These are phyloP conservation scores for Curvularia eragrostidis DNA, from an alignment of 2,329 filamentous ascomycete species.

Conservation along the genomic window DNA sequence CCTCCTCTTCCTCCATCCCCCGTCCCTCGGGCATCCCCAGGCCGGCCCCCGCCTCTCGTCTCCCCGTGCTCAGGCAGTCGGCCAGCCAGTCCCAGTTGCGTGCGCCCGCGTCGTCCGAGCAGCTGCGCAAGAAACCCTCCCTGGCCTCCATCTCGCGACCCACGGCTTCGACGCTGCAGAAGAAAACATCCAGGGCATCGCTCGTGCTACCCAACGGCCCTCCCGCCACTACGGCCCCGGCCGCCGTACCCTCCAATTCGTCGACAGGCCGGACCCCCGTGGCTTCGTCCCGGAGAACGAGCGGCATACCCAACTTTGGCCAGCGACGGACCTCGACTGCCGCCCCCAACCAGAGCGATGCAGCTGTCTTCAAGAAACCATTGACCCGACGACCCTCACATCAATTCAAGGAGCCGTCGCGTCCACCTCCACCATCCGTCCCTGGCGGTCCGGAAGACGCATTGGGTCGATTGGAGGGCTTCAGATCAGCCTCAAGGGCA, in stretches of 20 bases:
- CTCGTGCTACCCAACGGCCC: slow-evolving; percentile 35
- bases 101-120: slow-evolving; percentile 54
- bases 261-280: slow-evolving; percentile 33
- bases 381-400: slow-evolving; percentile 45
- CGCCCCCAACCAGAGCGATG: slow-evolving; percentile 25
- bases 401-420: slow-evolving; percentile 34
- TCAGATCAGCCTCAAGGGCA: slow-evolving; percentile 52
- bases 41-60: slow-evolving; percentile 55
- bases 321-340: slow-evolving; percentile 21
- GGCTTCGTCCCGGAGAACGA: slow-evolving; percentile 31
- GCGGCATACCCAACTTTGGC: slow-evolving; percentile 29
- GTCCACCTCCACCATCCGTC: slow-evolving; percentile 18
- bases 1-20: slow-evolving; percentile 35
- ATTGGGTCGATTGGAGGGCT: slow-evolving; percentile 53
- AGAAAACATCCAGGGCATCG: slow-evolving; percentile 42
- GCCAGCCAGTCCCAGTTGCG: slow-evolving; percentile 52
- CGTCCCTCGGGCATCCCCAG: slow-evolving; percentile 56
- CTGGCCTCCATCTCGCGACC: slow-evolving; percentile 30
- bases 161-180: slow-evolving; percentile 34
- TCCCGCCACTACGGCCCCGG: slow-evolving; percentile 16
- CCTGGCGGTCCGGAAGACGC: slow-evolving; percentile 46
- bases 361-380: slow-evolving; percentile 48
- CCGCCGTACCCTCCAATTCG: slow-evolving; percentile 21
- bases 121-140: slow-evolving; percentile 45
- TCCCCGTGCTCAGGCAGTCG: slow-evolving; percentile 57